A percentile compares a stretch with the other conserved stretches of the same genome.
These are phyloP conservation scores for Penicillium simplicissimum DNA, from an alignment of 495 filamentous ascomycete species.

Conservation along the genomic window DNA sequence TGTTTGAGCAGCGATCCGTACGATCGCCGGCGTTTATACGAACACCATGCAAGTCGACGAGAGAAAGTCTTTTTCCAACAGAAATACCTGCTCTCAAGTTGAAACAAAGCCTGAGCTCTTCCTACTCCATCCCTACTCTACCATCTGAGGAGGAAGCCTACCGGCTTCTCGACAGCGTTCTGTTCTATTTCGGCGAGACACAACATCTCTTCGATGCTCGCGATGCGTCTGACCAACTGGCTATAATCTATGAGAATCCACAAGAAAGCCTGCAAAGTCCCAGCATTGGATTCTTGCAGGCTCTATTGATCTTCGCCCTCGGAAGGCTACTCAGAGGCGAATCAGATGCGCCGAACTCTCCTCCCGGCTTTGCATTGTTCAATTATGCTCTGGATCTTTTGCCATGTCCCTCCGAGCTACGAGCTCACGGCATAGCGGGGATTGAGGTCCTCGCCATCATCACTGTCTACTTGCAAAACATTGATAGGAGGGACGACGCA, in stretches of 20 bases:
- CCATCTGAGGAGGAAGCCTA: conserved; percentile 2
- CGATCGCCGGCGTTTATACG: not conserved
- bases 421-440: conserved; percentile 3
- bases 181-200: conserved; percentile 9
- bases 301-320: conserved; percentile 8
- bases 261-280: not conserved
- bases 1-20: conserved; percentile 5
- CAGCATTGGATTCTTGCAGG: conserved; percentile 5
- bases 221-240: conserved; percentile 9
- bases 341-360: not conserved
- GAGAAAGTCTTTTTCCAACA: conserved; percentile 4
- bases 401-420: not conserved
- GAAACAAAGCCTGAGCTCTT: not conserved
- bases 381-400: not conserved
- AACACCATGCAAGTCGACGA: not conserved
- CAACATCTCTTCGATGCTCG: conserved; percentile 16
- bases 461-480: conserved; percentile 10
- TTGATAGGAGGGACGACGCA: conserved; percentile 8
- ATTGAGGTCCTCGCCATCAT: conserved; percentile 11
- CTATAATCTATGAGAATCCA: not conserved
- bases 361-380: not conserved
- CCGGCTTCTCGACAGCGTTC: conserved; percentile 8
- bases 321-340: conserved; percentile 11
- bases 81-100: not conserved
- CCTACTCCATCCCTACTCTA: not conserved